Evolutionary conservation across 1,139 yeast species (phyloP), one percentile per base, ranked within the genome.

Genomic region (Lodderomyces orthopsilosis): DNA sequence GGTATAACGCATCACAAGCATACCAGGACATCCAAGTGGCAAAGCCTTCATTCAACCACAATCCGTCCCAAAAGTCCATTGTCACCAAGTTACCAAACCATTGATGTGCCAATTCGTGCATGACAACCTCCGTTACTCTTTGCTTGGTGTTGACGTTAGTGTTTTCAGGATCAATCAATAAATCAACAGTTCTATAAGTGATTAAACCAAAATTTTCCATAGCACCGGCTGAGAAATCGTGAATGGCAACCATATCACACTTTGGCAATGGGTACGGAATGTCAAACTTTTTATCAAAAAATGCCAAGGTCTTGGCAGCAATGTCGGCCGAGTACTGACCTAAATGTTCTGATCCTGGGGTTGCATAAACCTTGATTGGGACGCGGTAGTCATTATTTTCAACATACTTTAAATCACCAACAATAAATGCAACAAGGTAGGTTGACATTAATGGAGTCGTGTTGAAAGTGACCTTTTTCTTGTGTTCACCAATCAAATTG

Each of bases 371-470:
- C 51, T 77, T 70, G 44, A 79, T 75, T 30, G 83, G 83, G 38
- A 87, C 79, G 44, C 84, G 79, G 69, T 83, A 85, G 37, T 72
- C 76, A 38, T 74, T 73, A 46, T 77, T 68, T 61, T 85, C 90
- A 47, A 85, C 78, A 57, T 81, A 85, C 55, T 79, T 84, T 55
- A 84, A 81, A 52, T 85, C 93, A 49, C 93, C 93, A 41, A 81
- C 78, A 41, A 86, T 83, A 71, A 86, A 85, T 0, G 93, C 94
- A 42, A 84, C 81, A 57, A 85, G 71, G 62, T 85, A 85, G 7
- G 94, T 84, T 34, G 90, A 82, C 90, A 85, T 85, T 54, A 78
- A 61, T 22, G 93, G 93, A 18, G 93, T 81, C 40, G 65, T 63
- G 56, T 72, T 67, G 59, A 75, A 74, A 9, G 51, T 45, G 41